Percentiles rank a stretch among this genome's conserved stretches.
Conservation (phyloP, 2,329 filamentous ascomycete genomes). For the Claviceps cyperi region DNA sequence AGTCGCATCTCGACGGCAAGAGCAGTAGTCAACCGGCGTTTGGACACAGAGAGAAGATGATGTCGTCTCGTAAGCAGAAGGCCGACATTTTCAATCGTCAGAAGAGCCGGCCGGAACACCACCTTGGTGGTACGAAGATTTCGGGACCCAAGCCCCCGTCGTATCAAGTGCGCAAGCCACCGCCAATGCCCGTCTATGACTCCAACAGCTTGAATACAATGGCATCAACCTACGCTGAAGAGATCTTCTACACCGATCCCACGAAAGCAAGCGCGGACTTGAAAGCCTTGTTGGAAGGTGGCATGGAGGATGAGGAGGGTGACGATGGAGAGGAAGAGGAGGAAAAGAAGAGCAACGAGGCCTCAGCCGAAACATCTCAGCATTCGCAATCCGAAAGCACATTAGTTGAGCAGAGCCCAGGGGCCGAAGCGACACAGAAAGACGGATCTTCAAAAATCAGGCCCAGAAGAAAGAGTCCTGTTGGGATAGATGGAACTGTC, state of each 20-base stretch:
- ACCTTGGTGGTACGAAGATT: constrained; percentile 31
- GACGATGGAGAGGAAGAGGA: neutral
- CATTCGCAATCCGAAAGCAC: neutral
- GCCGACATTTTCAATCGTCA: constrained; percentile 40
- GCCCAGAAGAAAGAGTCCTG: constrained; percentile 5
- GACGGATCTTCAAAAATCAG: constrained; percentile 8
- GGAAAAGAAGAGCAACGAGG: neutral
- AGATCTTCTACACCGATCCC: constrained; percentile 52
- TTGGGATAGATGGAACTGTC: constrained; percentile 36
- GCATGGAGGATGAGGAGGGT: constrained; percentile 50
- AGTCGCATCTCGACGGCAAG: neutral
- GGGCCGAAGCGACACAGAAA: constrained; percentile 9
- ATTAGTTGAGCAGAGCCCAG: constrained; percentile 4
- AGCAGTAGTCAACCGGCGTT: constrained; percentile 15
- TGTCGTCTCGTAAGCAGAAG: constrained; percentile 39
- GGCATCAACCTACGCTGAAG: constrained; percentile 20
- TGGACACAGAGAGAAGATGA: constrained; percentile 27
- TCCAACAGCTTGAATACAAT: constrained; percentile 16
- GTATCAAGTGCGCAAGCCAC: constrained; percentile 31
- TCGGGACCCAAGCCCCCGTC: constrained; percentile 32
- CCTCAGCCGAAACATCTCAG: neutral
- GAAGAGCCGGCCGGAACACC: constrained; percentile 41
- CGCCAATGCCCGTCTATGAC: constrained; percentile 33
- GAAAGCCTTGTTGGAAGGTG: constrained; percentile 69
- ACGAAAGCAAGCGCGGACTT: constrained; percentile 60